These are phyloP conservation scores for Kalmanozyma brasiliensis DNA, from an alignment of 1,284 basidiomycete species.

Conservation along the genomic window DNA sequence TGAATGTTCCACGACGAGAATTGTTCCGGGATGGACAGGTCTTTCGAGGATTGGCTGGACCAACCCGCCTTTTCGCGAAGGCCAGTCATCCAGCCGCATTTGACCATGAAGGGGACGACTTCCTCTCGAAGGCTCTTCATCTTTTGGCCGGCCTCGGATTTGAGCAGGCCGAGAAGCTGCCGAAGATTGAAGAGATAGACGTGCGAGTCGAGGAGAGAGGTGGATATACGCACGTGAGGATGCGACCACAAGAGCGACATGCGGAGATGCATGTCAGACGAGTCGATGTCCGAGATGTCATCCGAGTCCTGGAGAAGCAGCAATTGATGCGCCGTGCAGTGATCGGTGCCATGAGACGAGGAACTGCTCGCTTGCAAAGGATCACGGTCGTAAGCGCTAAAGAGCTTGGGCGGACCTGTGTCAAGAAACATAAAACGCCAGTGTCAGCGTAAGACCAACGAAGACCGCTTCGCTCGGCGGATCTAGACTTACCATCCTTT, in stretches of 20 bases:
- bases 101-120: conserved; percentile 62
- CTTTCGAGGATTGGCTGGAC: conserved; percentile 17
- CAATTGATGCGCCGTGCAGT: conserved; percentile 45
- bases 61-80: conserved; percentile 61
- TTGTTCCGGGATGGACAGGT: conserved; percentile 8
- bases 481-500: conserved; percentile 48
- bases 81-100: conserved; percentile 61
- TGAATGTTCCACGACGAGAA: conserved; percentile 17
- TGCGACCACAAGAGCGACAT: conserved; percentile 58
- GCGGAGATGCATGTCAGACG: conserved; percentile 58
- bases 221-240: conserved; percentile 57
- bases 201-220: conserved; percentile 60
- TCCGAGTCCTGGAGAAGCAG: conserved; percentile 59
- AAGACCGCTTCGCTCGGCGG: background rate
- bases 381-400: conserved; percentile 50
- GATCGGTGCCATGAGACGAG: conserved; percentile 9
- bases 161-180: conserved; percentile 53
- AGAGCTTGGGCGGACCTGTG: conserved; percentile 56
- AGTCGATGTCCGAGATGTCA: conserved; percentile 51
- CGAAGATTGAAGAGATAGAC: conserved; percentile 61
- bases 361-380: conserved; percentile 27
- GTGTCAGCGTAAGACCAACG: background rate
- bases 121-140: conserved; percentile 63
- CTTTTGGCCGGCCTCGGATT: conserved; percentile 42
- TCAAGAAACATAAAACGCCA: background rate